These are phyloP conservation scores for Ganoderma meredithae DNA, from an alignment of 1,284 basidiomycete species.

Conservation along the genomic window DNA sequence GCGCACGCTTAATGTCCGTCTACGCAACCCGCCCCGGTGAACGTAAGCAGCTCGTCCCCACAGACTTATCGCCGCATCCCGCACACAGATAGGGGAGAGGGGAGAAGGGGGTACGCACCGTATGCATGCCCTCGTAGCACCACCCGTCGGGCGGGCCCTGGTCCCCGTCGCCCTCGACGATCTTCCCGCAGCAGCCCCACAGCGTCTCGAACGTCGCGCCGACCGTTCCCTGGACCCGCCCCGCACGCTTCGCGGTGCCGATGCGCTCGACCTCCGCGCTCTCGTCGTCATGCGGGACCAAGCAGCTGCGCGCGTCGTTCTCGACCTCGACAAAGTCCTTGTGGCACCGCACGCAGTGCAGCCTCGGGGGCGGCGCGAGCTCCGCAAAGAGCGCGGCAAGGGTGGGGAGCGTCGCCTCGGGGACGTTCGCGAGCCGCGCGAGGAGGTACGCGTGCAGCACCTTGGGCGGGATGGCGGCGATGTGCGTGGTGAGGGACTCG, in stretches of 20 bases:
- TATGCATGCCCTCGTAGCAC: slow-evolving; percentile 84
- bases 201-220: slow-evolving; percentile 57
- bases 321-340: slow-evolving; percentile 51
- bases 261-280: slow-evolving; percentile 58
- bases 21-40: slow-evolving; percentile 35
- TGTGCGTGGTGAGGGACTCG: slow-evolving; percentile 54
- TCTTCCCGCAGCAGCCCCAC: slow-evolving; percentile 75
- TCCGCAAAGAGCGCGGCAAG: slow-evolving; percentile 63
- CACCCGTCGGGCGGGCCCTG: slow-evolving; percentile 84
- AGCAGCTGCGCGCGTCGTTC: slow-evolving; percentile 47
- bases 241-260: slow-evolving; percentile 39
- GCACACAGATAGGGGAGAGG: background rate
- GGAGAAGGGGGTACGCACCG: slow-evolving; percentile 51
- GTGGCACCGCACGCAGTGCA: slow-evolving; percentile 80
- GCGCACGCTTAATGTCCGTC: slow-evolving; percentile 76
- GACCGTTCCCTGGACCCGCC: slow-evolving; percentile 32
- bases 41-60: background rate
- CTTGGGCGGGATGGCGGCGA: slow-evolving; percentile 69
- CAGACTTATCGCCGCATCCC: background rate
- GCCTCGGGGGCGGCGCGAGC: slow-evolving; percentile 66
- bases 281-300: slow-evolving; percentile 63
- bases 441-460: slow-evolving; percentile 70
- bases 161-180: slow-evolving; percentile 75
- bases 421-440: slow-evolving; percentile 48
- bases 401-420: slow-evolving; percentile 44